Conservation (phyloP, 2,329 filamentous ascomycete genomes). For the Pseudogymnoascus sp. region DNA sequence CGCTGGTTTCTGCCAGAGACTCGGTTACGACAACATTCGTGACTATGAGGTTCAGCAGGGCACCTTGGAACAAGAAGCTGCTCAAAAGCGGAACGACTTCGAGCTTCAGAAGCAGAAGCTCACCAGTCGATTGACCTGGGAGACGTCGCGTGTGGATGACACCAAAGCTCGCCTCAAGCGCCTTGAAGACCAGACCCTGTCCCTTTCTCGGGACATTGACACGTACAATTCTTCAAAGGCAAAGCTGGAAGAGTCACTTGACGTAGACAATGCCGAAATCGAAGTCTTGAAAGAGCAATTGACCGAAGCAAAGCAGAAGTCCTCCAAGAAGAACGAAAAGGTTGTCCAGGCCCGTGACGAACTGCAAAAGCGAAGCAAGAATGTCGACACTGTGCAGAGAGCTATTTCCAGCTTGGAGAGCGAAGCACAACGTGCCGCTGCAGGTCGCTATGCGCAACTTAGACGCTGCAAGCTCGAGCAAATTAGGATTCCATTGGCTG, state of each 20-base stretch:
- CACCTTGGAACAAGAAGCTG: conserved; percentile 81
- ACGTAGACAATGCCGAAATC: conserved; percentile 66
- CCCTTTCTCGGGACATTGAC: conserved; percentile 62
- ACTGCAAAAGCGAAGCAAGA: conserved; percentile 75
- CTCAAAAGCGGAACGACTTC: conserved; percentile 80
- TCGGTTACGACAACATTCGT: conserved; percentile 83
- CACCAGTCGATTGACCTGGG: conserved; percentile 53
- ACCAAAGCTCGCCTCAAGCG: conserved; percentile 62
- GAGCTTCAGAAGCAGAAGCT: conserved; percentile 75
- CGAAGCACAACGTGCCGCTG: conserved; percentile 76
- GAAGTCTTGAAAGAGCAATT: conserved; percentile 68
- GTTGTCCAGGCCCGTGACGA: conserved; percentile 73
- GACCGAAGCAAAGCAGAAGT: conserved; percentile 59
- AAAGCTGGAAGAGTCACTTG: conserved; percentile 65
- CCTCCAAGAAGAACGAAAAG: conserved; percentile 63
- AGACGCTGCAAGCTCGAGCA: conserved; percentile 91
- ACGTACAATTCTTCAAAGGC: conserved; percentile 66
- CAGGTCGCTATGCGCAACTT: conserved; percentile 75
- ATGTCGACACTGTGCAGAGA: conserved; percentile 69
- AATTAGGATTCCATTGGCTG: conserved; percentile 71
- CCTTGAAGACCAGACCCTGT: conserved; percentile 59
- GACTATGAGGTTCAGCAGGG: conserved; percentile 93
- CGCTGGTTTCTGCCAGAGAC: conserved; percentile 71
- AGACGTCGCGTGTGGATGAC: conserved; percentile 44
- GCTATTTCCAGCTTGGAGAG: conserved; percentile 74